Base-by-base conservation (phyloP, 2,329 filamentous ascomycete genomes). In the Aspergillus spinulosporus region DNA sequence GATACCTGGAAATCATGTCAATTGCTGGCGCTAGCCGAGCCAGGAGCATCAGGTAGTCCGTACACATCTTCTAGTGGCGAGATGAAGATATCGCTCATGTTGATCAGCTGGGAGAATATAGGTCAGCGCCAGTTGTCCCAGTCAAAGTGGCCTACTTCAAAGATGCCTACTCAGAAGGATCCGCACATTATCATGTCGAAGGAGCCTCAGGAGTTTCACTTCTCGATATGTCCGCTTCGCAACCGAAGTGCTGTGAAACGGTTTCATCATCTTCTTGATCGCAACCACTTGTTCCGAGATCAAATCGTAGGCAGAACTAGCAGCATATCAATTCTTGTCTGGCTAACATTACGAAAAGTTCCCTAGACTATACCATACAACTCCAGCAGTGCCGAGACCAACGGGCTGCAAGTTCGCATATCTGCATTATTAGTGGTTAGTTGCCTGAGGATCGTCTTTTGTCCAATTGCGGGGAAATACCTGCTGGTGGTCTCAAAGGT, bases 231-330 rank as follows among this genome's bases (percentile, higher is more conserved):
- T 97, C 70, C 94, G 86, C 82, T 99, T 99, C 55, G 94, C 94
- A 49, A 99, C 83, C 54, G 97, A 92, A 1, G 94, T 91, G 12
- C 93, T 99, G 82, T 92, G 96, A 78, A 99, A 99, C 5, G 94
- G 94, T 82, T 97, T 97, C 93, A 99, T 97, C 73, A 99, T 99
- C 85, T 99, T 99, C 84, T 99, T 99, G 74, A 99, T 92, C 56
- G 94, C 94, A 59, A 99, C 94, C 77, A 92, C 90, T 76, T 97
- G 92, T 74, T 86, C 90, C 57, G 93, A 97, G 76, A 99, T 90
- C 80, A 97, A 92, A 76, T 99, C 94, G 78, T 92, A 92, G 54
- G 94, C 94, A 63, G 94, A 97, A 78, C 93, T 97, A 32, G 43
- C 28, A 31, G 21, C 9, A 3, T 32, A 36, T 62, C 26, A 58